phyloP scores from a whole-genome alignment of 2,329 filamentous ascomycete species.

The Alternaria solani region DNA sequence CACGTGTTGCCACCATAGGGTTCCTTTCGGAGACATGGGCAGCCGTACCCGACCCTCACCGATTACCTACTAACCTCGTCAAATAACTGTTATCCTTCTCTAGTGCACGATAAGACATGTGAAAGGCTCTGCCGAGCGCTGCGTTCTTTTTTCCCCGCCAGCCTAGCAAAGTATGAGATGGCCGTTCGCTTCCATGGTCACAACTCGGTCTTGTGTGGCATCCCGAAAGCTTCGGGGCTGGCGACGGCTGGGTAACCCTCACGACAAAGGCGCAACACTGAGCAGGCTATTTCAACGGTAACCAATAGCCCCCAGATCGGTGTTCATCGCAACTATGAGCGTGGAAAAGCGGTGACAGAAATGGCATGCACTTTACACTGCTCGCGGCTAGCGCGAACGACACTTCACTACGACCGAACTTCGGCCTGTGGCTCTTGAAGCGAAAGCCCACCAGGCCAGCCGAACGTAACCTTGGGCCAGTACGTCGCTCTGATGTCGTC shows the following conservation, averaged over 20 bases:
- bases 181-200: neutral
- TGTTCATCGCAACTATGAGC: conserved; percentile 12
- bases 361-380: conserved; percentile 15
- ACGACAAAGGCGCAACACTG: neutral
- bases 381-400: conserved; percentile 22
- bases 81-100: neutral
- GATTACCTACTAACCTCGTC: neutral
- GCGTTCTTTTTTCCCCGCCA: neutral
- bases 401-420: conserved; percentile 26
- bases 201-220: neutral
- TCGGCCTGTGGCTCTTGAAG: conserved; percentile 20
- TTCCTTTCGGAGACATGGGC: neutral
- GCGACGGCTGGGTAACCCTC: neutral
- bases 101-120: conserved; percentile 7
- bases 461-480: conserved; percentile 12
- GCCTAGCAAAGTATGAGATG: neutral
- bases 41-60: conserved; percentile 9
- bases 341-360: conserved; percentile 38
- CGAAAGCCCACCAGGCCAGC: conserved; percentile 10
- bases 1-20: conserved; percentile 8
- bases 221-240: neutral
- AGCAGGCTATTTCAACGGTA: conserved; percentile 12
- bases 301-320: conserved; percentile 3
- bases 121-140: neutral
- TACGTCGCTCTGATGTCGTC: conserved; percentile 7